Conservation (phyloP, 176 grass and related monocot species). For the Triticum monococcum region DNA sequence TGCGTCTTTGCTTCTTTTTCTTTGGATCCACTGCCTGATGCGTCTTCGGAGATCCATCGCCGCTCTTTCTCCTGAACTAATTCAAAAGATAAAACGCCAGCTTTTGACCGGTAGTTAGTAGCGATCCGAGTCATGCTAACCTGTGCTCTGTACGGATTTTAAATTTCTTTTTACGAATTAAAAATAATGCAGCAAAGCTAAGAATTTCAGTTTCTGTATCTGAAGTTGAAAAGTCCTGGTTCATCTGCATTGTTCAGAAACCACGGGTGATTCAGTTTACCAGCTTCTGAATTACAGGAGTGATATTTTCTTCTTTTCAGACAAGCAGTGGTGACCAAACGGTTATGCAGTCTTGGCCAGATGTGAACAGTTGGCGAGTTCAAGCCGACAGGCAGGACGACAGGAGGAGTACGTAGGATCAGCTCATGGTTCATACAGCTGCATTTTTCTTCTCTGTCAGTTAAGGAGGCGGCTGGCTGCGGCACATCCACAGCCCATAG, state of each 20-base stretch:
- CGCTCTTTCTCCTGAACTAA: slow-evolving; percentile 15
- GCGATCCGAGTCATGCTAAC: background rate
- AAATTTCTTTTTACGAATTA: background rate
- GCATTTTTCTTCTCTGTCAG: background rate
- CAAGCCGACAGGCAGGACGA: slow-evolving; percentile 9
- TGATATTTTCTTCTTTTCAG: too few species aligned
- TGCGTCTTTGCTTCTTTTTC: background rate
- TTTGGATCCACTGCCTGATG: background rate
- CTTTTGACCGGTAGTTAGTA: background rate
- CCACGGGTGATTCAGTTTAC: background rate
- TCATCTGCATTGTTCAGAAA: background rate
- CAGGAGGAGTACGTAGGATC: background rate
- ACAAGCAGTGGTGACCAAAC: background rate
- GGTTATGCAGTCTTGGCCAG: background rate
- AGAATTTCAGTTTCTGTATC: background rate
- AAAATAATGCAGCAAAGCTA: background rate
- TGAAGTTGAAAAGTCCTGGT: background rate
- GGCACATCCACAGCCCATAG: background rate
- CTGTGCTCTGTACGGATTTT: background rate
- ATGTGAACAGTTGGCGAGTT: background rate
- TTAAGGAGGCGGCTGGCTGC: background rate
- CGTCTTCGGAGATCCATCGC: background rate
- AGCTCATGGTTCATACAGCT: background rate
- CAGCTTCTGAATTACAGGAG: too few species aligned
- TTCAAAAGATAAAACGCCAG: background rate